Conservation (phyloP, 495 filamentous ascomycete species). For the Aspergillus leporis region DNA sequence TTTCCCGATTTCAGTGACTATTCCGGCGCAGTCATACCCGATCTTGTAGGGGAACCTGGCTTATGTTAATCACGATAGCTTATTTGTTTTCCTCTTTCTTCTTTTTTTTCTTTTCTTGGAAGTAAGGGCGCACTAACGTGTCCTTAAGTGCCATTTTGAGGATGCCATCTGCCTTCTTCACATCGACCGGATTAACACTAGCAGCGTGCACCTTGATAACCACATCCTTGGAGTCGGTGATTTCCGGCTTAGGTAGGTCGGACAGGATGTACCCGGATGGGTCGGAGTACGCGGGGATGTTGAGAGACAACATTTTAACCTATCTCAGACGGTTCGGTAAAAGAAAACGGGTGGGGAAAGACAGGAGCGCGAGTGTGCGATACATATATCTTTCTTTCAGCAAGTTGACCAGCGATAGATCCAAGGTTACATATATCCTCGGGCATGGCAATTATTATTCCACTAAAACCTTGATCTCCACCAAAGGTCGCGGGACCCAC, state of each 20-base stretch:
- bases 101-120: background rate
- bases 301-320: constrained; percentile 52
- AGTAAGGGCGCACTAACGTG: constrained; percentile 12
- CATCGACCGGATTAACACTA: constrained; percentile 50
- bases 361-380: no score
- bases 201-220: constrained; percentile 54
- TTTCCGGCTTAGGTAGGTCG: constrained; percentile 43
- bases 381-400: no score
- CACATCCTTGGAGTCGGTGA: constrained; percentile 43
- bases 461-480: no score
- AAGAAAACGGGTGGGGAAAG: background rate
- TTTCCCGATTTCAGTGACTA: constrained; percentile 44
- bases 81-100: no score
- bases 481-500: no score
- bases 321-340: background rate
- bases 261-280: constrained; percentile 45
- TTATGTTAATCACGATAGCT: background rate
- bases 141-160: constrained; percentile 30
- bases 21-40: constrained; percentile 49
- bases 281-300: constrained; percentile 37
- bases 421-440: no score
- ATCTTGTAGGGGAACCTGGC: constrained; percentile 42
- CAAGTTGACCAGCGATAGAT: no score
- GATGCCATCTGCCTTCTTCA: constrained; percentile 41
- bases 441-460: no score